phyloP scores from a whole-genome alignment of 306 rosid genomes.

The Rosa rugosa region DNA sequence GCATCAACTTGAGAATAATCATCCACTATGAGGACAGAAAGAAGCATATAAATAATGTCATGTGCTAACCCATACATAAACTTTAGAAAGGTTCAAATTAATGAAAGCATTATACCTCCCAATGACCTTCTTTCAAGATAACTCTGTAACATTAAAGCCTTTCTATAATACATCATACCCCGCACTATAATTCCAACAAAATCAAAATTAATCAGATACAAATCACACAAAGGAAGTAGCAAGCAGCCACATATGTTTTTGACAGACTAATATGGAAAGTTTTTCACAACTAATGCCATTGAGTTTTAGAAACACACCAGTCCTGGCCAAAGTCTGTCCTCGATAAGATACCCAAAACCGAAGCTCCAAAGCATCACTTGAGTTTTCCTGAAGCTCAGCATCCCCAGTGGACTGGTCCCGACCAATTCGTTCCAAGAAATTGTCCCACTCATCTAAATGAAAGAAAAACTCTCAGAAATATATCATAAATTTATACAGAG shows the following conservation, averaged over 20 bases:
- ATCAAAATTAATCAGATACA: constrained; percentile 19
- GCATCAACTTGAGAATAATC: constrained; percentile 54
- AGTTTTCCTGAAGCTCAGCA: constrained; percentile 68
- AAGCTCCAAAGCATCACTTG: constrained; percentile 82
- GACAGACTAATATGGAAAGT: background rate
- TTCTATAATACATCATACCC: constrained; percentile 99
- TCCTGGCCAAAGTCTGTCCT: constrained; percentile 98
- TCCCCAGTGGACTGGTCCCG: constrained; percentile 66
- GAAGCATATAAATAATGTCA: constrained; percentile 13
- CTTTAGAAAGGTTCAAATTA: constrained; percentile 15
- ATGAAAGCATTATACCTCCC: constrained; percentile 60
- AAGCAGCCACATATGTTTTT: background rate
- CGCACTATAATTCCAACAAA: constrained; percentile 67
- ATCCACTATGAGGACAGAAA: constrained; percentile 42
- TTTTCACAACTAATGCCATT: constrained; percentile 3
- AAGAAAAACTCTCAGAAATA: constrained; percentile 10
- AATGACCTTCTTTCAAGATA: constrained; percentile 67
- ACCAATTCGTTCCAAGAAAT: constrained; percentile 90
- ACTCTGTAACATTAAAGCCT: constrained; percentile 96
- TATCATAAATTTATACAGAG: background rate
- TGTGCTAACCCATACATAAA: constrained; percentile 8
- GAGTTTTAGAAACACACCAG: constrained; percentile 51
- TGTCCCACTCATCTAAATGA: constrained; percentile 86
- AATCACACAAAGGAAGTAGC: background rate
- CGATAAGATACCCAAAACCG: constrained; percentile 97